A percentile compares a stretch with the other conserved stretches of the same genome.
These are phyloP conservation scores for Miamiensis avidus DNA, from an alignment of 169 alveolate genomes.

Conservation along the genomic window DNA sequence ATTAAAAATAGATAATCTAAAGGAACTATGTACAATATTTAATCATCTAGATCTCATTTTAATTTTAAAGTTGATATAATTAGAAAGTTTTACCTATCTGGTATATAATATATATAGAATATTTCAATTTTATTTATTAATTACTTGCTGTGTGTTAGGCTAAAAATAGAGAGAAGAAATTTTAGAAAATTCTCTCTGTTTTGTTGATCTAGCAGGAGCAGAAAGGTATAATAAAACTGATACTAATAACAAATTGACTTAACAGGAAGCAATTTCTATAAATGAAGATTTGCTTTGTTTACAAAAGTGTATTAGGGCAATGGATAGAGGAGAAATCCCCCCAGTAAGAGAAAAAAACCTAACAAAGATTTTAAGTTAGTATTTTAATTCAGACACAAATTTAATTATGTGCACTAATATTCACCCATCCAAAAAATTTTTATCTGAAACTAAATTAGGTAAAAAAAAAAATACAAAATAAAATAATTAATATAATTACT, in stretches of 20 bases:
- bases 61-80: background rate
- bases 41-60: slow-evolving; percentile 23
- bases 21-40: slow-evolving; percentile 15
- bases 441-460: background rate
- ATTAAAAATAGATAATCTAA: slow-evolving; percentile 10
- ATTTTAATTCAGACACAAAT: background rate
- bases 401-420: background rate
- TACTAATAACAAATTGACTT: background rate
- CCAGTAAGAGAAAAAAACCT: slow-evolving; percentile 31
- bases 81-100: background rate
- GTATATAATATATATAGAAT: too few species aligned
- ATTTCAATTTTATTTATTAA: too few species aligned
- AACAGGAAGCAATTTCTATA: slow-evolving; percentile 17
- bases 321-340: slow-evolving; percentile 3
- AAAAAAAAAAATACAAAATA: too few species aligned
- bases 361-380: slow-evolving; percentile 22
- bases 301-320: slow-evolving; percentile 19
- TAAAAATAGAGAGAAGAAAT: background rate
- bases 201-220: slow-evolving; percentile 28
- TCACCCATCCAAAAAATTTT: background rate
- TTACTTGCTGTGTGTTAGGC: too few species aligned
- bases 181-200: slow-evolving; percentile 8
- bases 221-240: slow-evolving; percentile 20
- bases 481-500: too few species aligned
- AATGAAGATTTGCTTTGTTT: slow-evolving; percentile 15